Evolutionary conservation across 306 rosid species (phyloP), one percentile per base, ranked within the genome.

Genomic region (Trichosanthes truncata): DNA sequence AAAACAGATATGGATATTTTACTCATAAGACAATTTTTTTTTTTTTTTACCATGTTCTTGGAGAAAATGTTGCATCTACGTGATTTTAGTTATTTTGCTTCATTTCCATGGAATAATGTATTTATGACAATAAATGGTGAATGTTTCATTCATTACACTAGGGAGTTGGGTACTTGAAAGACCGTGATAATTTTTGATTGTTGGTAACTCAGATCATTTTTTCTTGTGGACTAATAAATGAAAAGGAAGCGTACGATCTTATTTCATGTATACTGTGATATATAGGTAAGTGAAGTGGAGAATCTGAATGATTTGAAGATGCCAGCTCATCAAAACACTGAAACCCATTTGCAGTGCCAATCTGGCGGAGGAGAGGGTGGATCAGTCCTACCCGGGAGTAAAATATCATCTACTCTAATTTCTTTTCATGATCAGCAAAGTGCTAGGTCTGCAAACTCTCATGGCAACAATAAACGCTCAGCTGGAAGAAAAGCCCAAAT

Each of bases 401-500:
- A 79, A 80, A 78, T 69, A 49, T 29, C 84, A n/a, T 88, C 82
- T 65, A 41, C 76, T 25, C 20, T 38, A 59, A 78, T 84, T 77
- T 87, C 87, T 80, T 79, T 83, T 67, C 88, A 75, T 80, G 86
- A 74, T 67, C 91, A 86, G 63, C 97, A 78, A 43, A 69, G 57
- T 82, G 49, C 31, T 26, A 84, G 87, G 61, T 66, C 77, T 48
- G 80, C n/a, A 20, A 85, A 63, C 83, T 83, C 89, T 83, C 91
- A 85, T 40, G 93, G 93, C 71, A 88, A 81, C 81, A 78, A 85
- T 26, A 26, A 55, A 4, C 79, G 88, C 45, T 80, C 84, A 7
- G 55, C 88, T 20, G 97, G 96, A 77, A 90, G 91, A 86, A 92
- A 80, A 83, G 66, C 90, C 68, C 98, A 92, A 83, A 59, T 82